Base-by-base conservation (phyloP, 257 asterid genomes). In the Nicotiana knightiana region DNA sequence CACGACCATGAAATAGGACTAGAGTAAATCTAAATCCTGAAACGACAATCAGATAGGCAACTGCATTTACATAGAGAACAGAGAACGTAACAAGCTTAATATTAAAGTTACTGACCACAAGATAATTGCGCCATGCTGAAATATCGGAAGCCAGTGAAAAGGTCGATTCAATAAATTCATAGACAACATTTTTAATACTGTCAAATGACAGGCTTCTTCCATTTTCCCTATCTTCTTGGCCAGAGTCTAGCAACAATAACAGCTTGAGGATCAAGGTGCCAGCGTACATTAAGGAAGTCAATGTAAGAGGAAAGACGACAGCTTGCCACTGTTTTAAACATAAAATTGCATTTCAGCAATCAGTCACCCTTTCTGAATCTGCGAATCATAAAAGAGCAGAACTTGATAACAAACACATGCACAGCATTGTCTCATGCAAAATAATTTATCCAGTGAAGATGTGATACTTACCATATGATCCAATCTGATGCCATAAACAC, bases 271-370 rank as follows among this genome's bases (percentile, higher is more conserved):
- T 63, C 51, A 96, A 87, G 80, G 99, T 91, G 35, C 97, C 98
- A 55, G 89, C 58, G 87, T 96, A 96, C 94, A 94, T 90, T 88
- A 91, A 85, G 84, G 99, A 90, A 82, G 98, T 94, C 90, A 96
- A 89, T 30, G 86, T 82, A 80, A 94, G 89, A 39, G 99, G 95
- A 89, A 88, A 82, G 84, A 89, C 87, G 91, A 92, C 76, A 83
- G 98, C 93, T 91, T 91, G 98, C 97, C 93, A 96, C 99, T 96
- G 99, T 93, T 86, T 87, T 92, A 92, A 57, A 91, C 87, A 93
- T 77, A 93, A 92, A 89, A 86, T 65, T 83, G 93, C 88, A 95
- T 86, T 84, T 90, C 87, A 93, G 91, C 91, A 84, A 87, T 89
- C 90, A 87, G 90, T 88, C 88, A 89, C 87, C 94, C 90, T 86